A percentile compares a stretch with the other conserved stretches of the same genome.
Evolutionary conservation across 805 yeast species (phyloP).

Genomic region (Candida sphagnicola): DNA sequence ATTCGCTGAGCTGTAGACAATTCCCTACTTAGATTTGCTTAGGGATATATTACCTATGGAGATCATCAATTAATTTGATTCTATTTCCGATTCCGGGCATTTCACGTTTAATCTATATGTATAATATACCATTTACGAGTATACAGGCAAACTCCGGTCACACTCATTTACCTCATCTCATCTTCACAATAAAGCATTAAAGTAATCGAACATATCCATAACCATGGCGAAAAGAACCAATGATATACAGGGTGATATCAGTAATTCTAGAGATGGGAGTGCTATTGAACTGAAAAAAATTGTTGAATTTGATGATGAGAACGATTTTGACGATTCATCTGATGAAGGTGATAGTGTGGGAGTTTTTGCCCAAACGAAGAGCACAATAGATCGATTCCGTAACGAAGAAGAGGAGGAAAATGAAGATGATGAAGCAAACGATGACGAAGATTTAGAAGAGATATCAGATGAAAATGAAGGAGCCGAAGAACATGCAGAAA

Average conservation of each 20-base stretch:
- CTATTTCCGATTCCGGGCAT: too few relatives aligned
- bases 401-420: slow-evolving; percentile 8
- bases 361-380: slow-evolving; percentile 5
- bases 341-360: slow-evolving; percentile 11
- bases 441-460: slow-evolving; percentile 16
- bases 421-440: slow-evolving; percentile 7
- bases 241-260: background rate
- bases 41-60: too few relatives aligned
- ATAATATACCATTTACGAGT: too few relatives aligned
- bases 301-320: slow-evolving; percentile 5
- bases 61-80: too few relatives aligned
- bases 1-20: too few relatives aligned
- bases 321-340: slow-evolving; percentile 8
- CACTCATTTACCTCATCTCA: too few relatives aligned
- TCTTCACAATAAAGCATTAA: too few relatives aligned
- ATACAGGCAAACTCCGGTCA: too few relatives aligned
- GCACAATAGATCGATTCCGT: slow-evolving; percentile 7
- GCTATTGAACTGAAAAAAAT: background rate
- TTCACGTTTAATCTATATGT: too few relatives aligned
- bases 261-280: background rate
- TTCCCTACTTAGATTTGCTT: too few relatives aligned
- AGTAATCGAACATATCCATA: too few relatives aligned
- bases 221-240: background rate
- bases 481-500: slow-evolving; percentile 11
- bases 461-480: slow-evolving; percentile 9